phyloP scores from a whole-genome alignment of 228 moss, liverwort and hornwort species.

The Sphagnum fallax region DNA sequence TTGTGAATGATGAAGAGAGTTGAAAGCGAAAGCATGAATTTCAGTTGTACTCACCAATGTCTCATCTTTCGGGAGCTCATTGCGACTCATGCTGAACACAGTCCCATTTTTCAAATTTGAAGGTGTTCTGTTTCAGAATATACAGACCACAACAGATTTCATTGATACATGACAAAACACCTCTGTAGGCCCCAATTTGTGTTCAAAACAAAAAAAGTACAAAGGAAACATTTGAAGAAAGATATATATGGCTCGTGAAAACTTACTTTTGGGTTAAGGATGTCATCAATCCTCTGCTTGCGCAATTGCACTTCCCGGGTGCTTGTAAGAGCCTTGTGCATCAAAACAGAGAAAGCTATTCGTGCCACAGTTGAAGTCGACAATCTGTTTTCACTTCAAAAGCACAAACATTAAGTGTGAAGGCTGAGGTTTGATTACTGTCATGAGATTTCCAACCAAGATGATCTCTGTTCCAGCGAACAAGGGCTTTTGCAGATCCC shows the following conservation, averaged over 20 bases:
- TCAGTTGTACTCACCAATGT: constrained; percentile 22
- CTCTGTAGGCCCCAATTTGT: neutral
- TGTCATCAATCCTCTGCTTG: constrained; percentile 65
- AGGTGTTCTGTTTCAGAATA: constrained; percentile 10
- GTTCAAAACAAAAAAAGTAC: neutral
- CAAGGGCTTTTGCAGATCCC: too few relatives aligned
- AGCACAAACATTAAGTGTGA: too few relatives aligned
- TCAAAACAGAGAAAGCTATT: constrained; percentile 60
- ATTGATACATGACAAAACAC: neutral
- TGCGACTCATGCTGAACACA: constrained; percentile 24
- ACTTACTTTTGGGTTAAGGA: constrained; percentile 63
- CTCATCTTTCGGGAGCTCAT: constrained; percentile 28
- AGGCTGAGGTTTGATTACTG: too few relatives aligned
- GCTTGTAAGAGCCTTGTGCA: constrained; percentile 34
- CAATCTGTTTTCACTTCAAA: constrained; percentile 30
- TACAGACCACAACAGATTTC: neutral
- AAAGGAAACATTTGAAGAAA: neutral
- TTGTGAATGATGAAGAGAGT: neutral
- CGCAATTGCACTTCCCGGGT: constrained; percentile 37
- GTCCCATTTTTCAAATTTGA: constrained; percentile 37
- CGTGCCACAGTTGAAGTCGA: constrained; percentile 91
- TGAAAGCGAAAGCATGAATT: too few relatives aligned
- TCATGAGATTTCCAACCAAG: too few relatives aligned
- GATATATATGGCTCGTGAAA: neutral
- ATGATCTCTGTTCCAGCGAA: too few relatives aligned